Conservation (phyloP, 2,329 filamentous ascomycete genomes). For the Metarhizium anisopliae region DNA sequence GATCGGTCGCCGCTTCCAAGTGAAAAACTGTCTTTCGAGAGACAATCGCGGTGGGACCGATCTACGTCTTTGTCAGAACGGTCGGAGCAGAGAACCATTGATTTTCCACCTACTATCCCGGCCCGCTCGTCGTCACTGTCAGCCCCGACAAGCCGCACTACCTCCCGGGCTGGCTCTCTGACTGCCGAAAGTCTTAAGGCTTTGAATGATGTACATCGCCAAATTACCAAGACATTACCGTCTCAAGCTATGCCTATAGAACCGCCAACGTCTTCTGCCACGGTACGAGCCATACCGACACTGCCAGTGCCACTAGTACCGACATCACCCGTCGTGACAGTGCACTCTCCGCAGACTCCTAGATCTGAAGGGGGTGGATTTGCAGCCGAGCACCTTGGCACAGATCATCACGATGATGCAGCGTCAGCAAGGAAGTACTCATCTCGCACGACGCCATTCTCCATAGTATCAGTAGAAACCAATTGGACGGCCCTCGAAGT, state of each 20-base stretch:
- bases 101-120: conserved; percentile 50
- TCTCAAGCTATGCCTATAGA: background rate
- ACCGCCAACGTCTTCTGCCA: background rate
- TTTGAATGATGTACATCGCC: conserved; percentile 33
- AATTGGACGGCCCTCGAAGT: conserved; percentile 52
- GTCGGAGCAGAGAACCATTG: conserved; percentile 47
- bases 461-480: conserved; percentile 52
- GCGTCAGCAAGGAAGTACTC: conserved; percentile 44
- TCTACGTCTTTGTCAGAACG: conserved; percentile 39
- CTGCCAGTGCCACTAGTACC: background rate
- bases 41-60: conserved; percentile 29
- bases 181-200: conserved; percentile 47
- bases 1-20: conserved; percentile 34
- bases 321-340: background rate
- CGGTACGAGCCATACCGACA: background rate
- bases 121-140: conserved; percentile 51
- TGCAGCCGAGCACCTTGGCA: conserved; percentile 23
- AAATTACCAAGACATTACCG: background rate
- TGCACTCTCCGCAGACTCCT: conserved; percentile 1
- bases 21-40: conserved; percentile 32
- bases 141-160: conserved; percentile 51
- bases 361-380: background rate
- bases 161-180: conserved; percentile 27
- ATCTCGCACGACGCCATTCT: conserved; percentile 53
- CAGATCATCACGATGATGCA: conserved; percentile 45